Evolutionary conservation across 768 basidiomycete species (phyloP).

Genomic region (Naganishia onofrii): DNA sequence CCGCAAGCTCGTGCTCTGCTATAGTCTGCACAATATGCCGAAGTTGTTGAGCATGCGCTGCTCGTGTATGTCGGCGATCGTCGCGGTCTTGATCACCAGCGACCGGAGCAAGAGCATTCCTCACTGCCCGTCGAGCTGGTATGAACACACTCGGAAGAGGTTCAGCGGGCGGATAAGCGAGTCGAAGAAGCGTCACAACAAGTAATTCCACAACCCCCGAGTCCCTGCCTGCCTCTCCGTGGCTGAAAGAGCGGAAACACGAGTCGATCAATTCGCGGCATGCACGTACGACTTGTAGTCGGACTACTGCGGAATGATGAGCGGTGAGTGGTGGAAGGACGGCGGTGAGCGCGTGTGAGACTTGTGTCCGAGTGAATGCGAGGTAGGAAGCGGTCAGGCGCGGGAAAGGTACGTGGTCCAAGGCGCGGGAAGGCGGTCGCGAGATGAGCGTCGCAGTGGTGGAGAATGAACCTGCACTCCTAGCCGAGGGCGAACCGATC

Average conservation of each 20-base stretch:
- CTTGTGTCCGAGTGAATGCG: conserved; percentile 72
- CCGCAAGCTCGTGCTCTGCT: neutral
- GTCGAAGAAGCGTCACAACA: neutral
- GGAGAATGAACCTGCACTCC: neutral
- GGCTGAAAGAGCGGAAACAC: conserved; percentile 54
- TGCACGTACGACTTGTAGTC: conserved; percentile 33
- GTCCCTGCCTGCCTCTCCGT: neutral
- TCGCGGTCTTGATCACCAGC: neutral
- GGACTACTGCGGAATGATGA: conserved; percentile 40
- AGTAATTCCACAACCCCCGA: neutral
- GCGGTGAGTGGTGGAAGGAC: conserved; percentile 60
- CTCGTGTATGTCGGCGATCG: neutral
- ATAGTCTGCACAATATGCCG: neutral
- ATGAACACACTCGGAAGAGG: neutral
- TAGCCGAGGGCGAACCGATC: neutral
- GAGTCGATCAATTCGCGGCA: conserved; percentile 27
- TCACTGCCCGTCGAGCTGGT: neutral
- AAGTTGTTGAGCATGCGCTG: neutral
- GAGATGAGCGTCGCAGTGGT: neutral
- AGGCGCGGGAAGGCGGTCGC: conserved; percentile 14
- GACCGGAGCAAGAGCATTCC: neutral
- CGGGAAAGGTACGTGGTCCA: conserved; percentile 41
- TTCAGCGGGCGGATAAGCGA: neutral
- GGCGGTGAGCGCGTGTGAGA: conserved; percentile 76
- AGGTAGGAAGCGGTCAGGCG: conserved; percentile 73